Evolutionary conservation across 441 rosid genomes (phyloP).

Genomic region (Metrosideros polymorpha): DNA sequence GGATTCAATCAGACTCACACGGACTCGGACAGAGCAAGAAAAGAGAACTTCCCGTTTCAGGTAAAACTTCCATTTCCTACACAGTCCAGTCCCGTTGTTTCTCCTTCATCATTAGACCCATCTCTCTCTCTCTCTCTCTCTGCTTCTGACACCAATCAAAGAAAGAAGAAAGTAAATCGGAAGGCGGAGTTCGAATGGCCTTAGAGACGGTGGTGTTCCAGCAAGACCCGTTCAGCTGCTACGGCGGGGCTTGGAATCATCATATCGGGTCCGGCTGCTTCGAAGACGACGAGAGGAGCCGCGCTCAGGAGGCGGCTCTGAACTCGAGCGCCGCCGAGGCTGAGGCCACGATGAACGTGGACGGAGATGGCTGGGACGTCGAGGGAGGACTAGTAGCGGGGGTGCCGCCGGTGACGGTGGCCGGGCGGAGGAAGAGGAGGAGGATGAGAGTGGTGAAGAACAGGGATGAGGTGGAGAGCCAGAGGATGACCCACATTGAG

Average conservation of each 20-base stretch:
- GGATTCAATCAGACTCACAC: not conserved
- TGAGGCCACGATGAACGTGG: not conserved
- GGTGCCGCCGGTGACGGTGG: not conserved
- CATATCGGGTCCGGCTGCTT: not conserved
- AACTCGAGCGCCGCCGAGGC: not conserved
- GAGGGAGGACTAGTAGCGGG: not conserved
- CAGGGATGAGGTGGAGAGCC: constrained; percentile 10
- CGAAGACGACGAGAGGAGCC: not conserved
- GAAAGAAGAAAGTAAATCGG: not conserved
- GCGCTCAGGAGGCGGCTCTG: not conserved
- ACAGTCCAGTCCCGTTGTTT: not conserved
- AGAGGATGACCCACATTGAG: constrained; percentile 17
- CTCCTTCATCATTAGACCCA: not conserved
- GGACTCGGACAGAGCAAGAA: not conserved
- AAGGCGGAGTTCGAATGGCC: not conserved
- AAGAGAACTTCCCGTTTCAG: not conserved
- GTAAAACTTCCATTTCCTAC: not conserved
- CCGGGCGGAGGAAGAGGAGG: not conserved
- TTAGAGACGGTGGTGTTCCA: constrained; percentile 4
- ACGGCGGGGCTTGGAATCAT: not conserved
- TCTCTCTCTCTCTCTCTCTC: not conserved
- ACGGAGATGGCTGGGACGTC: not conserved
- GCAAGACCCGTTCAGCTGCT: constrained; percentile 1
- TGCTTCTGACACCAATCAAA: not conserved
- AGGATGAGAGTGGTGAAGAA: constrained; percentile 1